A percentile compares a stretch with the other conserved stretches of the same genome.
These are phyloP conservation scores for Anthracocystis walkeri DNA, from an alignment of 1,284 basidiomycete genomes.

Conservation along the genomic window DNA sequence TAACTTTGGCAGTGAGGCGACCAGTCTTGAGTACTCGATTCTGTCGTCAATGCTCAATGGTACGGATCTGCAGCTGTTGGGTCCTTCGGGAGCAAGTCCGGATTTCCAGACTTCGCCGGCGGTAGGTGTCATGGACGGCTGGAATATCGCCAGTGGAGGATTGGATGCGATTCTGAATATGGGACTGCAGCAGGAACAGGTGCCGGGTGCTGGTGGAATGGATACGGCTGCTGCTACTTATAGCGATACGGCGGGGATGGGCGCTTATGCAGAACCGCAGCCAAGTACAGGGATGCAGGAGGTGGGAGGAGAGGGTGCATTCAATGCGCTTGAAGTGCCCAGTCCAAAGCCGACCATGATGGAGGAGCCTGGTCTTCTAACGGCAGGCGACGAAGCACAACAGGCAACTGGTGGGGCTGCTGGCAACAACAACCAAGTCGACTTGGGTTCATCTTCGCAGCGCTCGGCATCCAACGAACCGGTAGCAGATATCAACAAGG, in stretches of 20 bases:
- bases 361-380: slow-evolving; percentile 26
- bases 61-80: slow-evolving; percentile 55
- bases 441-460: slow-evolving; percentile 43
- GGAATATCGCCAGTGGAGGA: slow-evolving; percentile 44
- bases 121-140: slow-evolving; percentile 57
- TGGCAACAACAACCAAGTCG: slow-evolving; percentile 25
- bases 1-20: slow-evolving; percentile 84
- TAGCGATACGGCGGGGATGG: slow-evolving; percentile 40
- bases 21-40: slow-evolving; percentile 90
- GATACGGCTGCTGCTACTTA: slow-evolving; percentile 43
- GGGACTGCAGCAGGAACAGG: slow-evolving; percentile 21
- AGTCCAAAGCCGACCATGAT: slow-evolving; percentile 38
- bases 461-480: slow-evolving; percentile 46
- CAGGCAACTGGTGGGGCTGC: background rate
- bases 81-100: slow-evolving; percentile 49
- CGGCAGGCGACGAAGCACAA: slow-evolving; percentile 14
- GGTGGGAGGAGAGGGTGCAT: slow-evolving; percentile 24
- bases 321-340: slow-evolving; percentile 58
- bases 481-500: slow-evolving; percentile 46
- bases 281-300: slow-evolving; percentile 24
- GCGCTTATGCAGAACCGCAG: slow-evolving; percentile 15
- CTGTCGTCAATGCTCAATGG: slow-evolving; percentile 82
- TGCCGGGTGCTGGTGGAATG: slow-evolving; percentile 31
- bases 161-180: slow-evolving; percentile 32
- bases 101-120: slow-evolving; percentile 54